Conservation (phyloP, 108 stramenopile genomes). For the Pseudonitzschia multiseries region DNA sequence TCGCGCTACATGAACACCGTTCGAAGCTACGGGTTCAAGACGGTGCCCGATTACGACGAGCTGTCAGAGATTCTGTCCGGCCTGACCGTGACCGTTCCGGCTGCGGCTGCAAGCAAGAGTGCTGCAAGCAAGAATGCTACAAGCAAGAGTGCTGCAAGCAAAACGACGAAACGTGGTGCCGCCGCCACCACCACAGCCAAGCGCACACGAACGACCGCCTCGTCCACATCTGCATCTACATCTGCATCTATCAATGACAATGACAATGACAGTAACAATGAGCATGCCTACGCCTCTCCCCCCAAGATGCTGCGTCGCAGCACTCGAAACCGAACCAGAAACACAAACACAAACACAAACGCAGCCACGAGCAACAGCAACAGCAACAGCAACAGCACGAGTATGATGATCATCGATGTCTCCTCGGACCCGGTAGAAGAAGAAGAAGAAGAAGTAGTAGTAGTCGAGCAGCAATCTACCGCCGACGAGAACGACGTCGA, state of each 20-base stretch:
- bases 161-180: background rate
- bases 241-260: background rate
- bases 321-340: background rate
- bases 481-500: conserved; percentile 2
- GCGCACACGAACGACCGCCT: too few species aligned
- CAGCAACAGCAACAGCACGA: too few species aligned
- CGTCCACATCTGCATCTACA: too few species aligned
- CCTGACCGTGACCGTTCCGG: conserved; percentile 24
- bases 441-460: background rate
- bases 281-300: conserved; percentile 1
- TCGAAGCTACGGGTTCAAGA: conserved; percentile 50
- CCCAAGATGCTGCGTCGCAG: conserved; percentile 24
- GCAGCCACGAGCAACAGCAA: conserved; percentile 1
- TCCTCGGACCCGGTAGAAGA: too few species aligned
- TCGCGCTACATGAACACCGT: conserved; percentile 44
- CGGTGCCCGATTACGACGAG: conserved; percentile 63
- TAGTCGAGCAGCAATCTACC: background rate
- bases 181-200: background rate
- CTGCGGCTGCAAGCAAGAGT: background rate
- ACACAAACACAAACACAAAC: too few species aligned
- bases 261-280: background rate
- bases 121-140: background rate
- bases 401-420: too few species aligned
- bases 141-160: background rate
- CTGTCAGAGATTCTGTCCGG: conserved; percentile 29